Base-by-base conservation (phyloP, 1,139 yeast genomes). In the Yamadazyma kanchanaburiensis region DNA sequence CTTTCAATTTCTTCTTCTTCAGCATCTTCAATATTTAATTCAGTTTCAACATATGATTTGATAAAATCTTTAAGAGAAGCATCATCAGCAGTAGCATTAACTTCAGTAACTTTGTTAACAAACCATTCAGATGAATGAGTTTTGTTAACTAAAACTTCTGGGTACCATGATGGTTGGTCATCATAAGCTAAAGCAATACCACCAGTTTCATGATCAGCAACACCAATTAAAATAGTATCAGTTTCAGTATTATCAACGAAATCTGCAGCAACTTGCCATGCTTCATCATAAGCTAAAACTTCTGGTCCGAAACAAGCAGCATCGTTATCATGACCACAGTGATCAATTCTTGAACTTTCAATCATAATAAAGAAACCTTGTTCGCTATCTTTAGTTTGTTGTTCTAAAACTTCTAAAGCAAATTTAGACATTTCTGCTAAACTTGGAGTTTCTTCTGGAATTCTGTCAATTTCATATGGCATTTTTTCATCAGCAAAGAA, bases 151-250 rank as follows among this genome's bases (percentile, higher is more conserved):
- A 87, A 66, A n/a, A 75, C 84, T 46, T 80, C 77, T 5, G 95
- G 95, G 45, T 70, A 73, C 95, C 95, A 86, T 31, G 75, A 46
- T 20, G 64, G 54, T 5, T 77, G 53, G 19, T 81, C 61, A 58
- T 86, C 95, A 55, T 82, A 73, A 3, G 91, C 88, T 27, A 82
- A 70, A 23, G 64, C 60, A 28, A 87, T 64, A 1, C 96, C 96
- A 39, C 96, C 96, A 26, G 96, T 87, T 53, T 87, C 96, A 56
- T 87, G 96, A 52, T 87, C 96, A 20, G 94, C 81, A 2, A 95
- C 85, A 13, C 88, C 74, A 24, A 87, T 63, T 18, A 86, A 70
- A 29, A 82, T 62, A 1, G 95, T 85, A 39, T 85, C 95, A 9
- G 72, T 75, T 29, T 81, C 82, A 4, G 80, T 53, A 10, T 66